Evolutionary conservation across 2,329 filamentous ascomycete species (phyloP), one percentile per base, ranked within the genome.

Genomic region (Fusarium sp.): DNA sequence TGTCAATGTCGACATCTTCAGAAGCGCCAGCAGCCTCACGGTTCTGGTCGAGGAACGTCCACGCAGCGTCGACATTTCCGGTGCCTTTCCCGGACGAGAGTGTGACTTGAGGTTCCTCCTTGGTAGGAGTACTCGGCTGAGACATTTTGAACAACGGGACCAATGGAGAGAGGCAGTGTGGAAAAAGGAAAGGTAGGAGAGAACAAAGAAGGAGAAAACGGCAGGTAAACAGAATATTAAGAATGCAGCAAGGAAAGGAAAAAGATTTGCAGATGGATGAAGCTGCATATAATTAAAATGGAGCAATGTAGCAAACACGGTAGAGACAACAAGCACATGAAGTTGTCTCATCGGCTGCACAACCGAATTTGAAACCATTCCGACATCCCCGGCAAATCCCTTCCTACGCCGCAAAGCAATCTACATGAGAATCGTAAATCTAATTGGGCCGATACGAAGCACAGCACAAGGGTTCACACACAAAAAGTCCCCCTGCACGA

Each of bases 21-120:
- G 72, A 77, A 18, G 73, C 77, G 44, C 74, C 75, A 30, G 75
- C 73, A 20, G 77, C 77, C 69, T 83, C 77, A 29, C 81, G 81
- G 63, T 85, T 82, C 29, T 78, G 62, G 54, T 83, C 76, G 60
- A 85, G 81, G 55, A 81, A 85, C 29, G 79, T 78, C 83, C 83
- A 86, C 8, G 85, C 84, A 25, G 75, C 75, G 65, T 87, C 85
- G 16, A 86, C 78, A 55, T 76, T 68, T 24, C 24, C 43, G 7
- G 30, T 3, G 20, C 24, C 25, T 12, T 34, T 44, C 1, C 59
- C 44, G 6, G 71, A 42, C 7, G 55, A 54, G 14, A 70, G 51
- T 15, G 59, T 68, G 25, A 65, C 63, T 12, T 57, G 52, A 25
- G 63, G 45, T 12, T 65, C 54, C 29, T 59, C 51, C 29, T 63